These are phyloP conservation scores for Sporothrix pseudoabietina DNA, from an alignment of 2,329 filamentous ascomycete genomes.

Conservation along the genomic window DNA sequence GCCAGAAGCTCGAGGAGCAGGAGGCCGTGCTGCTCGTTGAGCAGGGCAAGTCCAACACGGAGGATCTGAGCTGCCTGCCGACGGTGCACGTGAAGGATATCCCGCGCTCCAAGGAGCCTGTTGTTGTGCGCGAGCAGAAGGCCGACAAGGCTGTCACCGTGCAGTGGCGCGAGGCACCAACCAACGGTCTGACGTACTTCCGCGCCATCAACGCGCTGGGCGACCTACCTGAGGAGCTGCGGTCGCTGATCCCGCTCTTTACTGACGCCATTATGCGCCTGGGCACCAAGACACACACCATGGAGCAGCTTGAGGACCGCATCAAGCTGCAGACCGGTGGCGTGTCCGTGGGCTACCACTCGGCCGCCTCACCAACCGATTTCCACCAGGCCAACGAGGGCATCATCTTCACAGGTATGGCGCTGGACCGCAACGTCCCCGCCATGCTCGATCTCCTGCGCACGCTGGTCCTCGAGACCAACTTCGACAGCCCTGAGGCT, in stretches of 20 bases:
- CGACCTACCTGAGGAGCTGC: conserved; percentile 79
- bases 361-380: conserved; percentile 74
- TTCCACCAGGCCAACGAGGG: conserved; percentile 75
- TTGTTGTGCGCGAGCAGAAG: conserved; percentile 63
- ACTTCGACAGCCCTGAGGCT: conserved; percentile 83
- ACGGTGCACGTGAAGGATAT: conserved; percentile 90
- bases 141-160: conserved; percentile 55
- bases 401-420: conserved; percentile 80
- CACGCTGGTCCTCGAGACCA: conserved; percentile 79
- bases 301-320: conserved; percentile 92
- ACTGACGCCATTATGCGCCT: conserved; percentile 91
- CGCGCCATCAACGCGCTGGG: conserved; percentile 80
- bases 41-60: conserved; percentile 79
- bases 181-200: conserved; percentile 96
- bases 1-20: conserved; percentile 68
- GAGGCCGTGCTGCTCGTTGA: conserved; percentile 79
- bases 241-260: conserved; percentile 84
- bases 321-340: conserved; percentile 97
- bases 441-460: conserved; percentile 87
- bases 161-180: conserved; percentile 90
- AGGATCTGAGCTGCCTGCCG: conserved; percentile 85
- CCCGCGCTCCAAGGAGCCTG: conserved; percentile 69
- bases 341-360: conserved; percentile 80
- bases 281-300: conserved; percentile 81
- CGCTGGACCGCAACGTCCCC: conserved; percentile 84